phyloP scores from a whole-genome alignment of 441 rosid species.

The Jatropha multifida region DNA sequence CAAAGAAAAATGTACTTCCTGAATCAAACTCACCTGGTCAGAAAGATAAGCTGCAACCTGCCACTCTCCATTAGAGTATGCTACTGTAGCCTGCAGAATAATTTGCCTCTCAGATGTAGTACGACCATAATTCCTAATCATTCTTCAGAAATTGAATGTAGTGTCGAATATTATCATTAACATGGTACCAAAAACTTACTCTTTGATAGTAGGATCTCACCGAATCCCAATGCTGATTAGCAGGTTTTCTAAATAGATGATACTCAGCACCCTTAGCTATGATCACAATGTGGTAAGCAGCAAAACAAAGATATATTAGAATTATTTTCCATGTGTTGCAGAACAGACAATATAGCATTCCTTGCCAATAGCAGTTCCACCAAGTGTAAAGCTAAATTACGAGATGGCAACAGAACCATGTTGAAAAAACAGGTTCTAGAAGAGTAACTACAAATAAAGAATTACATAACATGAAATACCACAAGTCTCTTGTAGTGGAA shows the following conservation, averaged over 20 bases:
- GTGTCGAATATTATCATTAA: background rate
- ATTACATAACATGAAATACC: constrained; percentile 45
- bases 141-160: background rate
- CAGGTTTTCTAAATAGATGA: constrained; percentile 50
- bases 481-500: constrained; percentile 35
- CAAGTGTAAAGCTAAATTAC: constrained; percentile 20
- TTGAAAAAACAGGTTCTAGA: background rate
- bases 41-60: constrained; percentile 73
- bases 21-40: constrained; percentile 57
- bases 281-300: constrained; percentile 29
- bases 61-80: constrained; percentile 66
- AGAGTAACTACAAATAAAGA: constrained; percentile 13
- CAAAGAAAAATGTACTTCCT: background rate
- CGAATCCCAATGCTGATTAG: constrained; percentile 71
- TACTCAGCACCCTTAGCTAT: constrained; percentile 74
- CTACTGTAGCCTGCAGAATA: constrained; percentile 67
- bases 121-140: background rate
- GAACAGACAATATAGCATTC: constrained; percentile 16
- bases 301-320: constrained; percentile 19
- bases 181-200: constrained; percentile 38
- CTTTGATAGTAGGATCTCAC: constrained; percentile 59
- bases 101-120: background rate
- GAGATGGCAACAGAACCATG: constrained; percentile 24
- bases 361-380: constrained; percentile 28
- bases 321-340: constrained; percentile 5